These are phyloP conservation scores for Dipteronia dyeriana DNA, from an alignment of 345 rosid genomes.

Conservation along the genomic window DNA sequence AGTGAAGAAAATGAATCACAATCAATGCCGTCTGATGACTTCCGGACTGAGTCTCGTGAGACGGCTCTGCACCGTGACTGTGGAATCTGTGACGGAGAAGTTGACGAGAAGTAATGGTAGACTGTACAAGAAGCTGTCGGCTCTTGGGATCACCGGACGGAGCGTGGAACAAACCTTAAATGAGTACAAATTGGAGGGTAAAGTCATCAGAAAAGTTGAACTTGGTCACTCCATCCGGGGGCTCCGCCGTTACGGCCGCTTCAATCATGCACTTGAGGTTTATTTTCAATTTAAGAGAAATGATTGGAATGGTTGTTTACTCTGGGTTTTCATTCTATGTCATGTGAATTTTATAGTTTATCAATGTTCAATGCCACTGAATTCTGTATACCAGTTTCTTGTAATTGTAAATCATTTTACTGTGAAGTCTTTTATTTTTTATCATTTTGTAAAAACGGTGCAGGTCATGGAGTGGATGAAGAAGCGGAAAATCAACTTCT, in stretches of 20 bases:
- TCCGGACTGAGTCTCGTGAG: constrained; percentile 29
- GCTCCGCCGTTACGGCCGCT: constrained; percentile 60
- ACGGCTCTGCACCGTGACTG: constrained; percentile 30
- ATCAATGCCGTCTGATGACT: constrained; percentile 22
- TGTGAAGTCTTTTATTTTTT: too few species aligned
- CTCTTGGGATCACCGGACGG: constrained; percentile 44
- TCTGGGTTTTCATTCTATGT: background rate
- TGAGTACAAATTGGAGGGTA: constrained; percentile 56
- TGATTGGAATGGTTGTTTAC: background rate
- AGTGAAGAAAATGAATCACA: constrained; percentile 23
- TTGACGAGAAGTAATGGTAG: background rate
- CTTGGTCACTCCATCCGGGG: constrained; percentile 46
- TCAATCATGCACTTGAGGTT: constrained; percentile 70
- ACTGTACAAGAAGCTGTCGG: constrained; percentile 57
- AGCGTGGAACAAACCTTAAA: constrained; percentile 54
- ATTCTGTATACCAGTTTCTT: background rate
- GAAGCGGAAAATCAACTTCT: constrained; percentile 49
- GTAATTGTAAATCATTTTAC: background rate
- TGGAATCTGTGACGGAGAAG: constrained; percentile 16
- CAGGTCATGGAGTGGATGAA: constrained; percentile 88
- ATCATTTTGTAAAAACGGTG: too few species aligned
- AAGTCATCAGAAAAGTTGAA: constrained; percentile 30
- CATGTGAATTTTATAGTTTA: background rate
- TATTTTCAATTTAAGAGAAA: background rate
- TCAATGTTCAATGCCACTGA: background rate